A percentile compares a stretch with the other conserved stretches of the same genome.
phyloP scores from a whole-genome alignment of 495 filamentous ascomycete species.

The Lasiosphaeris hirsuta region DNA sequence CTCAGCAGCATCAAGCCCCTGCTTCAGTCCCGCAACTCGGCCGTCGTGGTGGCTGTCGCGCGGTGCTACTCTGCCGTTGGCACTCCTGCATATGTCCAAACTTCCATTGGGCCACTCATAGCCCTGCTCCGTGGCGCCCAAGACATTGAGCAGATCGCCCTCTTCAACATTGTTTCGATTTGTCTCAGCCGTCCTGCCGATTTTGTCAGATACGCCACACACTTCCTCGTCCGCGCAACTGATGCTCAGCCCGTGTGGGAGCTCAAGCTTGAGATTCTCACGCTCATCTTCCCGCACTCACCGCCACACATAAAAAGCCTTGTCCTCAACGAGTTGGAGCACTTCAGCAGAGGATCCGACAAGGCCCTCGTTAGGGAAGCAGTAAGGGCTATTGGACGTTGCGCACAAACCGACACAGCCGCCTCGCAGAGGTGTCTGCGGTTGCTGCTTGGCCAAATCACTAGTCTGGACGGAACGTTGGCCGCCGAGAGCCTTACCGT shows the following conservation, averaged over 20 bases:
- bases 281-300: conserved; percentile 82
- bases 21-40: conserved; percentile 89
- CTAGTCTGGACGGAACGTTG: conserved; percentile 76
- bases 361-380: conserved; percentile 78
- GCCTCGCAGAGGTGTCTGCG: conserved; percentile 74
- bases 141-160: conserved; percentile 82
- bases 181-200: conserved; percentile 66
- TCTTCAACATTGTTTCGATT: conserved; percentile 91
- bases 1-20: conserved; percentile 76
- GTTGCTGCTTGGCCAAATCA: conserved; percentile 79
- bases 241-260: conserved; percentile 84
- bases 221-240: conserved; percentile 78
- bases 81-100: conserved; percentile 65
- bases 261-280: conserved; percentile 85
- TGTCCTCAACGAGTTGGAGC: conserved; percentile 86
- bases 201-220: conserved; percentile 79
- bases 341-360: conserved; percentile 77
- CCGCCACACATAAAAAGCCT: conserved; percentile 73
- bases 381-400: conserved; percentile 87
- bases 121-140: conserved; percentile 77
- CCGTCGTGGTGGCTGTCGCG: conserved; percentile 82
- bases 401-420: conserved; percentile 70
- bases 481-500: conserved; percentile 90
- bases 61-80: conserved; percentile 82
- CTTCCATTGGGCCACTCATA: conserved; percentile 76